These are phyloP conservation scores for Podochytrium sp. DNA, from an alignment of 192 early-diverging fungal species.

Conservation along the genomic window DNA sequence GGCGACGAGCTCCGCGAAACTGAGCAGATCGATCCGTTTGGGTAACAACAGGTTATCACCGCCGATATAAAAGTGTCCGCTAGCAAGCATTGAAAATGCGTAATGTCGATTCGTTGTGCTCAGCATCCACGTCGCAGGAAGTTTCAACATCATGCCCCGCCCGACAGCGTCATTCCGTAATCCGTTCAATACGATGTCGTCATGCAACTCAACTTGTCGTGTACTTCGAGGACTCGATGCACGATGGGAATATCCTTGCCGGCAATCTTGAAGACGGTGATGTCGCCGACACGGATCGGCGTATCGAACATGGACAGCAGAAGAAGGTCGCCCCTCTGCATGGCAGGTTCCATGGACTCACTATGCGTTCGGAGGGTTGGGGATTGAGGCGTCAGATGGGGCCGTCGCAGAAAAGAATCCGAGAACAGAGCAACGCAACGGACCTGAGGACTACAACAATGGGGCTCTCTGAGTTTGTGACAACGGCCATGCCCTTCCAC, in stretches of 20 bases:
- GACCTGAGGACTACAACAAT: constrained; percentile 96
- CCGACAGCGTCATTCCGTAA: not conserved
- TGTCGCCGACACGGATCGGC: constrained; percentile 87
- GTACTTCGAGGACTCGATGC: constrained; percentile 92
- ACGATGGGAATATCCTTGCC: constrained; percentile 94
- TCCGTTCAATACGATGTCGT: not conserved
- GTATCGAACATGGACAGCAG: constrained; percentile 76
- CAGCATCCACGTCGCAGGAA: too few relatives aligned
- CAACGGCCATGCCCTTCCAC: constrained; percentile 88
- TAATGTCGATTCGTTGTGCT: too few relatives aligned
- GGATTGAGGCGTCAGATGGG: not conserved
- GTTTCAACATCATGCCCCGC: too few relatives aligned
- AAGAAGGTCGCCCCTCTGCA: constrained; percentile 90
- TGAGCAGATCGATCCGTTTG: too few relatives aligned
- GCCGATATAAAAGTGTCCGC: too few relatives aligned
- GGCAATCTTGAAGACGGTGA: constrained; percentile 90
- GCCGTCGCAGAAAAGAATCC: not conserved
- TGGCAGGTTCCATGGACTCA: constrained; percentile 98
- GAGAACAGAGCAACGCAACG: too few relatives aligned
- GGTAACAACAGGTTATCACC: too few relatives aligned
- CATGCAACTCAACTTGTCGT: constrained; percentile 74
- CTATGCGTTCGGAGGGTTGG: constrained; percentile 42
- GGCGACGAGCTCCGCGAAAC: too few relatives aligned
- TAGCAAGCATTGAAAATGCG: too few relatives aligned
- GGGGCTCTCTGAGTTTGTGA: constrained; percentile 90